A percentile compares a stretch with the other conserved stretches of the same genome.
Evolutionary conservation across 176 grass and related monocot species (phyloP).

Genomic region (Avena sativa): DNA sequence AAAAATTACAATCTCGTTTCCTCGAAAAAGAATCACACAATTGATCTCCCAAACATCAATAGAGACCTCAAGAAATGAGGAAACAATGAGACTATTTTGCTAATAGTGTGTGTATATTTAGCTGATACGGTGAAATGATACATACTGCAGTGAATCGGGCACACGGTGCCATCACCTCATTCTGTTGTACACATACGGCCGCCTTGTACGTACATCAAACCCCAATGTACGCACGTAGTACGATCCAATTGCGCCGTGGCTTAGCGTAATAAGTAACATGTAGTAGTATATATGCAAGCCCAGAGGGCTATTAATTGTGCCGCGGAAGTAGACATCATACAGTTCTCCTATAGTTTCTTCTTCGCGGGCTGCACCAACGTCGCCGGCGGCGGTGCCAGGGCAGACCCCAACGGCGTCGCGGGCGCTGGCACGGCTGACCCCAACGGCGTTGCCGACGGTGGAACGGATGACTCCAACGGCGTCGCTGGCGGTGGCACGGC

Average conservation of each 20-base stretch:
- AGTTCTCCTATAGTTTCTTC: constrained; percentile 21
- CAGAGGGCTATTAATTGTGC: constrained; percentile 5
- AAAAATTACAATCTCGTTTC: neutral
- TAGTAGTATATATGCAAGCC: neutral
- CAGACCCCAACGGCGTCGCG: too few relatives aligned
- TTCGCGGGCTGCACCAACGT: neutral
- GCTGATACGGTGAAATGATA: neutral
- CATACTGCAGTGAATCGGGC: neutral
- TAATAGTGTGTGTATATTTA: neutral
- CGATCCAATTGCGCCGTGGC: constrained; percentile 10
- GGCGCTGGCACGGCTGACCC: neutral
- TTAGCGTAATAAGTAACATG: neutral
- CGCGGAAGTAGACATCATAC: neutral
- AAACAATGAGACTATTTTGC: neutral
- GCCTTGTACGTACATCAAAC: neutral
- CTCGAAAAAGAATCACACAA: neutral
- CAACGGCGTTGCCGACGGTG: neutral
- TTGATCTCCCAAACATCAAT: neutral
- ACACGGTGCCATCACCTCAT: neutral
- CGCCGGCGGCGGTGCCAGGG: neutral
- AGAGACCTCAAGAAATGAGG: neutral
- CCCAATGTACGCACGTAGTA: neutral
- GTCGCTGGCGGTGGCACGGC: neutral
- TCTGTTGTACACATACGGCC: neutral
- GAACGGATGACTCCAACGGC: neutral